Evolutionary conservation across 331 rosid species (phyloP).

Genomic region (Quercus tomentella): DNA sequence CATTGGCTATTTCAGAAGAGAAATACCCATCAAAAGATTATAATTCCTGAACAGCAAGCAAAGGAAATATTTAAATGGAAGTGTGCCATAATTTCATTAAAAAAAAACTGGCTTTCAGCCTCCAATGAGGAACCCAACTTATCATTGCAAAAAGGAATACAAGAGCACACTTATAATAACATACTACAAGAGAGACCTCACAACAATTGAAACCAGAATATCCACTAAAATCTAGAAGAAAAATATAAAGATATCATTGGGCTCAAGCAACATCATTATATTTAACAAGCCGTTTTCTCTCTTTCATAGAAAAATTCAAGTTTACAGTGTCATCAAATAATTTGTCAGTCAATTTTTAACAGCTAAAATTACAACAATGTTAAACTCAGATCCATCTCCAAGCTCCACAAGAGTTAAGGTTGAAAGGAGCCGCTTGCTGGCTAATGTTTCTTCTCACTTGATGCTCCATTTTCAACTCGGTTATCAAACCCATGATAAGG

Average conservation of each 20-base stretch:
- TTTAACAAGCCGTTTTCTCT: slow-evolving; percentile 23
- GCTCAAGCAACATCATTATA: slow-evolving; percentile 21
- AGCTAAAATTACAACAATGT: slow-evolving; percentile 30
- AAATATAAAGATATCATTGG: slow-evolving; percentile 14
- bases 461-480: slow-evolving; percentile 58
- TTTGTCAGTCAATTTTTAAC: slow-evolving; percentile 18
- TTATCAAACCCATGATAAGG: slow-evolving; percentile 80
- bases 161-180: background rate
- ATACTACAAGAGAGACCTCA: background rate
- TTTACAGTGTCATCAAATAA: slow-evolving; percentile 35
- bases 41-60: background rate
- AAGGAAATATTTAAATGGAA: background rate
- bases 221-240: background rate
- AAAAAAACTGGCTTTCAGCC: background rate
- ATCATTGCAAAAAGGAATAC: background rate
- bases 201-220: slow-evolving; percentile 11
- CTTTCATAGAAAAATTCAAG: slow-evolving; percentile 16
- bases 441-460: slow-evolving; percentile 57
- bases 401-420: slow-evolving; percentile 19
- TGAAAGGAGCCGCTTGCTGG: slow-evolving; percentile 4
- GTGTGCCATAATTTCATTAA: background rate
- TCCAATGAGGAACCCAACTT: background rate
- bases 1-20: background rate
- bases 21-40: background rate
- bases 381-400: slow-evolving; percentile 32